Percentiles rank a stretch among this genome's conserved stretches.
phyloP scores from a whole-genome alignment of 1,284 basidiomycete species.

The Lignosus rhinocerotis region DNA sequence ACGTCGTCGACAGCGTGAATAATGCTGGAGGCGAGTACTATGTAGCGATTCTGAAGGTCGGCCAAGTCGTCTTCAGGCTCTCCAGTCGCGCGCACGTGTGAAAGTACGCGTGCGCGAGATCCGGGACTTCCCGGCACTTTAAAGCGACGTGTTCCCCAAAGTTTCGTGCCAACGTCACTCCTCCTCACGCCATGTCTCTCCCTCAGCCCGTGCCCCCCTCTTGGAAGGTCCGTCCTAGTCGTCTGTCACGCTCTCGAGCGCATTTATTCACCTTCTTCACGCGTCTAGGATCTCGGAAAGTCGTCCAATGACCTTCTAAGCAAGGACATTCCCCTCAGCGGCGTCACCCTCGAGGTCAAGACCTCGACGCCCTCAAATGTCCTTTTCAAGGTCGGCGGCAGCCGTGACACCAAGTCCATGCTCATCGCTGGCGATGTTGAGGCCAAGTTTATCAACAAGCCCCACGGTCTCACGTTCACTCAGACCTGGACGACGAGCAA shows the following conservation, averaged over 20 bases:
- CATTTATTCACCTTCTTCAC: slow-evolving; percentile 13
- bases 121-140: slow-evolving; percentile 34
- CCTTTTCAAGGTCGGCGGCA: slow-evolving; percentile 85
- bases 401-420: slow-evolving; percentile 71
- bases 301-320: slow-evolving; percentile 92
- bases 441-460: slow-evolving; percentile 87
- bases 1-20: not conserved
- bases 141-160: slow-evolving; percentile 29
- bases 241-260: not conserved
- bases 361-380: slow-evolving; percentile 91
- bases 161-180: slow-evolving; percentile 27
- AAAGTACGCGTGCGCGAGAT: slow-evolving; percentile 14
- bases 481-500: slow-evolving; percentile 96
- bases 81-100: slow-evolving; percentile 25
- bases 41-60: too few species aligned
- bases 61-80: not conserved
- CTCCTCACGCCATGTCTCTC: slow-evolving; percentile 61
- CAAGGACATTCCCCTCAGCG: slow-evolving; percentile 92
- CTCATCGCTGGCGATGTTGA: slow-evolving; percentile 86
- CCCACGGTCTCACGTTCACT: slow-evolving; percentile 89
- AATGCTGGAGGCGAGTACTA: slow-evolving; percentile 6
- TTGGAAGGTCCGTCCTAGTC: slow-evolving; percentile 72
- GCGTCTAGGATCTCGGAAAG: slow-evolving; percentile 88
- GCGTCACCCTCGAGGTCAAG: slow-evolving; percentile 87
- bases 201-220: slow-evolving; percentile 91